phyloP scores from a whole-genome alignment of 169 alveolate species.

The Theileria equi region DNA sequence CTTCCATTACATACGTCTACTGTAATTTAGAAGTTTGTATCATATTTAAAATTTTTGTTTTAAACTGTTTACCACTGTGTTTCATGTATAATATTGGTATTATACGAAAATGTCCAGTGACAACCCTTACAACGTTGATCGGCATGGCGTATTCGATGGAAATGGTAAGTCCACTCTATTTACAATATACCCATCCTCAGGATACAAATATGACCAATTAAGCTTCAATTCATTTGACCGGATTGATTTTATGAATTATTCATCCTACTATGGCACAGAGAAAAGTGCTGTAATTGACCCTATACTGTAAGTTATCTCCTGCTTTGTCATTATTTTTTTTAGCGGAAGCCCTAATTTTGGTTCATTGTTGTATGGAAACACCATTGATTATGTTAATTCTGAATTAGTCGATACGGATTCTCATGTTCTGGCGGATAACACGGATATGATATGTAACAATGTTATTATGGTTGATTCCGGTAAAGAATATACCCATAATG shows the following conservation, averaged over 20 bases:
- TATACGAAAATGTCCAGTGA: conserved; percentile 6
- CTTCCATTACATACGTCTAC: background rate
- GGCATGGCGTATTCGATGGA: background rate
- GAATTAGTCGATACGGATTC: background rate
- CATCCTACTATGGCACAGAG: background rate
- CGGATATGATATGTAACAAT: no score
- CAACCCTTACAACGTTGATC: background rate
- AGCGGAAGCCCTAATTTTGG: background rate
- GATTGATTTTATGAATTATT: conserved; percentile 2
- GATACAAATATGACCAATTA: background rate
- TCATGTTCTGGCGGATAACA: no score
- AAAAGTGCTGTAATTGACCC: background rate
- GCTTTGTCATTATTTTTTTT: background rate
- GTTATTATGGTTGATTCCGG: no score
- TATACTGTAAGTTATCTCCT: background rate
- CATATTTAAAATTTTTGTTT: no score
- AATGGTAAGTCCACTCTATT: background rate
- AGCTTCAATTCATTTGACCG: background rate
- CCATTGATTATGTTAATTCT: background rate
- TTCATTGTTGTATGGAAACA: background rate
- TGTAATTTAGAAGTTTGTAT: no score
- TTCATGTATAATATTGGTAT: no score
- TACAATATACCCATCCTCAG: background rate
- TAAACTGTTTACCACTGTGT: no score
- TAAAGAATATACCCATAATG: no score